Evolutionary conservation across 208 protist species (phyloP), one percentile per base, ranked within the genome.

Genomic region (Crithidia bombi): DNA sequence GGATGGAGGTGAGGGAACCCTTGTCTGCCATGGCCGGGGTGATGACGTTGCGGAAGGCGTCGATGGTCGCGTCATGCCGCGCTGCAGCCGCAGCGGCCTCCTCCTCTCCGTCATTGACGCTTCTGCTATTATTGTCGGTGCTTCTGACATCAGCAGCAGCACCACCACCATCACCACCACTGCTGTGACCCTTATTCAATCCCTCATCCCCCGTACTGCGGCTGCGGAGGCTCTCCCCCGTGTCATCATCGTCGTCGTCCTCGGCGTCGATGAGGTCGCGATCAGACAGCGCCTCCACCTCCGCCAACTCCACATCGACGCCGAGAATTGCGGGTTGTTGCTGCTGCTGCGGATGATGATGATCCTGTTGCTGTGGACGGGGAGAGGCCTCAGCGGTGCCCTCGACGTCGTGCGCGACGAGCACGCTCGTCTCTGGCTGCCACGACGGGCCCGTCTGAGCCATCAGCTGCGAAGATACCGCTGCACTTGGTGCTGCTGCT

Each of bases 281-380:
- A 25, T 64, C 57, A 3, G 57, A 64, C 26, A 64, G 23, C 28
- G 49, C 57, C 26, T 64, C 57, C 26, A 64, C 57, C 19, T 64
- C 57, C 30, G 28, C 26, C 41, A 51, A 9, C 3, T 51, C 10
- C 28, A 38, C 17, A 3, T 51, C 38, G n/a, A 14, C 41, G 23
- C 14, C 38, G 17, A 11, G 17, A 6, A 15, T 3, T 12, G 28
- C 1, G 28, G 32, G 7, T 15, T 55, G 23, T 36, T 19, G 50
- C 6, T 32, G 28, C 50, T 36, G 50, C 50, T 55, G 6, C 38
- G 7, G 38, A 7, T 43, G 38, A 7, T 49, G 44, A 7, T 49
- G 44, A 23, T 23, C 19, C 6, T 49, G 14, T 10, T 49, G 19
- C 44, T 49, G 44, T 21, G 7, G 5, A 49, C 19, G 44, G 14